Percentiles rank a stretch among this genome's conserved stretches.
Conservation (phyloP, 495 filamentous ascomycete species). For the Xanthoparmelia taractica region DNA sequence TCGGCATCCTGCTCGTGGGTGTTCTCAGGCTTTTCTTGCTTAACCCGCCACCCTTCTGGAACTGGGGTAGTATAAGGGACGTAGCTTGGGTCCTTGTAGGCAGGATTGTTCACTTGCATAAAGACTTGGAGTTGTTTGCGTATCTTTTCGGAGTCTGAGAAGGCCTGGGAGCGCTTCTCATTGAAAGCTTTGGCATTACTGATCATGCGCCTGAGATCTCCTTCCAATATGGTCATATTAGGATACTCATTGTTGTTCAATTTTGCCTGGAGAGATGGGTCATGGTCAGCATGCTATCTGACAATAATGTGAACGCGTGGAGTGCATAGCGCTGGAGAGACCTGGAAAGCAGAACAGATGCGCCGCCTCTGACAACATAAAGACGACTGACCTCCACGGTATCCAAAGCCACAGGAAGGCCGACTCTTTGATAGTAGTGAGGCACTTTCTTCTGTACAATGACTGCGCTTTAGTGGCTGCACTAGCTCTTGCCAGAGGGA, state of each 20-base stretch:
- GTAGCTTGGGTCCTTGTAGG: conserved; percentile 55
- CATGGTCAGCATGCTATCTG: conserved; percentile 4
- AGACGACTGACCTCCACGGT: conserved; percentile 49
- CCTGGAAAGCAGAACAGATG: neutral
- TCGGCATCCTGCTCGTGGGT: conserved; percentile 33
- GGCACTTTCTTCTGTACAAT: conserved; percentile 42
- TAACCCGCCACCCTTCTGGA: conserved; percentile 32
- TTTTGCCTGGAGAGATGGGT: conserved; percentile 38
- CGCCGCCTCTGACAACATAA: neutral
- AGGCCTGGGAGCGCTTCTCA: conserved; percentile 53
- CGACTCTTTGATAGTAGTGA: conserved; percentile 67
- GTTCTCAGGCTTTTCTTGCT: conserved; percentile 27
- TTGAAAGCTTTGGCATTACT: conserved; percentile 69
- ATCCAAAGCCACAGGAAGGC: conserved; percentile 67
- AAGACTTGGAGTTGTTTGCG: conserved; percentile 66
- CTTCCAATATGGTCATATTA: conserved; percentile 56
- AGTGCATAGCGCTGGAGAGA: neutral
- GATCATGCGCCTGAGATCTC: conserved; percentile 70
- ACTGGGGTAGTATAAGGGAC: conserved; percentile 56
- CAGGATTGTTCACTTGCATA: conserved; percentile 69
- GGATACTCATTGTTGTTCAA: conserved; percentile 55
- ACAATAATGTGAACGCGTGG: neutral
- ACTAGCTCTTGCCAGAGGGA: neutral
- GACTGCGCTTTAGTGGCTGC: conserved; percentile 8
- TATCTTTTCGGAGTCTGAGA: conserved; percentile 67